These are phyloP conservation scores for Phytophthora niederhauseri DNA, from an alignment of 352 stramenopile species.

Conservation along the genomic window DNA sequence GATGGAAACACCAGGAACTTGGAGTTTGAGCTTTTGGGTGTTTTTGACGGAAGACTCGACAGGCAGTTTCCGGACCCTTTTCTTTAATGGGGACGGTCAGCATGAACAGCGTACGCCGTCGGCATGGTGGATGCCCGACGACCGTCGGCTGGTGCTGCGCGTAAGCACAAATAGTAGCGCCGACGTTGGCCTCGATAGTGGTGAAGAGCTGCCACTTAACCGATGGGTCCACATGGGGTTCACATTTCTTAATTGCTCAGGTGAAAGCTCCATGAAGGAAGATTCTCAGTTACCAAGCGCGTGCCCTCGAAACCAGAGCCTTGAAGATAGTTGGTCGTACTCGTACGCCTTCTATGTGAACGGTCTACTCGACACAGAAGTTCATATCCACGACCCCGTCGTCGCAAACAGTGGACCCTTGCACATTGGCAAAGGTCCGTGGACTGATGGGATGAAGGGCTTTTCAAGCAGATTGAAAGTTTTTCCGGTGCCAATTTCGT, in stretches of 20 bases:
- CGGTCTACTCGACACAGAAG: slow-evolving; percentile 54
- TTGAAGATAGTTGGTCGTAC: slow-evolving; percentile 42
- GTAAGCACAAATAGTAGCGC: slow-evolving; percentile 61
- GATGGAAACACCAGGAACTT: slow-evolving; percentile 45
- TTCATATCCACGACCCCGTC: slow-evolving; percentile 51
- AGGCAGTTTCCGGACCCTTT: slow-evolving; percentile 65
- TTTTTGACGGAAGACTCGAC: slow-evolving; percentile 63
- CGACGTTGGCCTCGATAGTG: slow-evolving; percentile 68
- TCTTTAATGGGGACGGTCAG: slow-evolving; percentile 83
- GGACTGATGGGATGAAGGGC: slow-evolving; percentile 65
- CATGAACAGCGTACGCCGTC: slow-evolving; percentile 78
- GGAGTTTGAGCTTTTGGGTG: slow-evolving; percentile 75
- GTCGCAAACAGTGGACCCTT: slow-evolving; percentile 62
- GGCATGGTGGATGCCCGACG: slow-evolving; percentile 78
- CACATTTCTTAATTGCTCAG: slow-evolving; percentile 67
- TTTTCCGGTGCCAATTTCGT: slow-evolving; percentile 38
- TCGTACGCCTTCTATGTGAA: slow-evolving; percentile 67
- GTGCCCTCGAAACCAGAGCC: slow-evolving; percentile 11
- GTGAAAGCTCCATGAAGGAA: neutral
- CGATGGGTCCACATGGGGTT: slow-evolving; percentile 79
- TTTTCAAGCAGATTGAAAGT: slow-evolving; percentile 68
- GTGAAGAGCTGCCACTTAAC: slow-evolving; percentile 45
- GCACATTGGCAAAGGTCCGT: slow-evolving; percentile 71
- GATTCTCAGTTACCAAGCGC: slow-evolving; percentile 1
- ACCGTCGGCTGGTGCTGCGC: slow-evolving; percentile 64